These are phyloP conservation scores for Achaetomium macrosporum DNA, from an alignment of 2,329 filamentous ascomycete genomes.

Conservation along the genomic window DNA sequence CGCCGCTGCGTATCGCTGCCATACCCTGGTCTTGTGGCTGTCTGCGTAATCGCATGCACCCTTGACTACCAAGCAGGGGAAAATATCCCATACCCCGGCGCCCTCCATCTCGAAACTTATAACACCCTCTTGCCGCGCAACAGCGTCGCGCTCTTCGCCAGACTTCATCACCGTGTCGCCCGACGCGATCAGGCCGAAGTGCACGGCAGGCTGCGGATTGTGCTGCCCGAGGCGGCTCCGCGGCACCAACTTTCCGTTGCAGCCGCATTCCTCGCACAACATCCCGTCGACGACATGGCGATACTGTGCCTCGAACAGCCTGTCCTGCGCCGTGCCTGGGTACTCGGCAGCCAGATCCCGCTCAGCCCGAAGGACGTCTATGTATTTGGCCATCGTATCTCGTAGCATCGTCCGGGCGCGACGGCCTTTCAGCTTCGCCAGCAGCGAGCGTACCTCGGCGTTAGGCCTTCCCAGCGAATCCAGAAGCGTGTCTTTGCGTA, in stretches of 20 bases:
- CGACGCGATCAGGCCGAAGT: slow-evolving; percentile 12
- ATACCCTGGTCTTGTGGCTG: slow-evolving; percentile 11
- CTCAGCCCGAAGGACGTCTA: slow-evolving; percentile 5
- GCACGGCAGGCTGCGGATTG: slow-evolving; percentile 1
- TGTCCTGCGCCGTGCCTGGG: slow-evolving; percentile 7
- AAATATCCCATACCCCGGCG: slow-evolving; percentile 9
- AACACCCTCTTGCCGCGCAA: slow-evolving; percentile 3
- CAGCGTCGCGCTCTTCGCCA: slow-evolving; percentile 3
- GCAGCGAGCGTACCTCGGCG: slow-evolving; percentile 24
- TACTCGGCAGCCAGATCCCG: slow-evolving; percentile 1
- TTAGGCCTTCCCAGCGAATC: slow-evolving; percentile 26
- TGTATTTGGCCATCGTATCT: slow-evolving; percentile 1
- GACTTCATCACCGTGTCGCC: slow-evolving; percentile 10
- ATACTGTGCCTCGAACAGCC: slow-evolving; percentile 4
- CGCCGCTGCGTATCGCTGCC: slow-evolving; percentile 7
- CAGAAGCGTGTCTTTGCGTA: slow-evolving; percentile 21
- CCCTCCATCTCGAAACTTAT: slow-evolving; percentile 9
- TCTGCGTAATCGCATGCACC: slow-evolving; percentile 12
- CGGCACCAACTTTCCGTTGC: slow-evolving; percentile 2
- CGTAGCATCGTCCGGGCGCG: slow-evolving; percentile 6
- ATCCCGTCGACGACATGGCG: not conserved
- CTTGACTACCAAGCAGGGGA: slow-evolving; percentile 10
- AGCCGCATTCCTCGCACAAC: slow-evolving; percentile 4
- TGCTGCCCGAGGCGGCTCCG: slow-evolving; percentile 2
- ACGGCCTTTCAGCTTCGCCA: slow-evolving; percentile 19